These are phyloP conservation scores for Xylaria multiplex DNA, from an alignment of 2,329 filamentous ascomycete genomes.

Conservation along the genomic window DNA sequence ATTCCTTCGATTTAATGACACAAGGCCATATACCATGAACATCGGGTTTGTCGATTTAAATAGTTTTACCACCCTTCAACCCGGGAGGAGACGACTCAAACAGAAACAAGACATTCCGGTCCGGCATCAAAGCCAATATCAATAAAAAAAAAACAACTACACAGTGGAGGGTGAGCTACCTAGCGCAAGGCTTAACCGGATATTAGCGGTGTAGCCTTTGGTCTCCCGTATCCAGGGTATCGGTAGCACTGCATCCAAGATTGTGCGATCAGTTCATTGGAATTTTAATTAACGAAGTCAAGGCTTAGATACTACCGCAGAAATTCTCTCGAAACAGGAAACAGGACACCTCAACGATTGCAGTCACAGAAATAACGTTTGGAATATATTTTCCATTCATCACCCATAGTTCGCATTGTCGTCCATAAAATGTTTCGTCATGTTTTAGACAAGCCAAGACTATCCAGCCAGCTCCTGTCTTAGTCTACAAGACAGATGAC, in stretches of 20 bases:
- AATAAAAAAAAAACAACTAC: background rate
- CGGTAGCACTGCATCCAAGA: slow-evolving; percentile 12
- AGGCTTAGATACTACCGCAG: background rate
- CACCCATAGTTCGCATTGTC: background rate
- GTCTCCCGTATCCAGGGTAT: background rate
- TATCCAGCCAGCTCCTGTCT: slow-evolving; percentile 4
- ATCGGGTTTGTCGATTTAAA: background rate
- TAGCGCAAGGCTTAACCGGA: slow-evolving; percentile 9
- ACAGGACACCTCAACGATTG: background rate
- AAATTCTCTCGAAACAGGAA: background rate
- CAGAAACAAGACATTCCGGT: slow-evolving; percentile 23
- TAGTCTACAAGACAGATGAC: slow-evolving; percentile 3
- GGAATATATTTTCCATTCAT: background rate
- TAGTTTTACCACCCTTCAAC: background rate
- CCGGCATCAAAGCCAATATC: slow-evolving; percentile 6
- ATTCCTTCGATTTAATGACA: background rate
- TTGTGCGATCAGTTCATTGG: slow-evolving; percentile 4
- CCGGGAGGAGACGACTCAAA: background rate
- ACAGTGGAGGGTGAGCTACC: background rate
- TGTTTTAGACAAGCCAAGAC: slow-evolving; percentile 15
- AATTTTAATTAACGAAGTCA: background rate
- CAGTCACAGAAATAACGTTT: background rate
- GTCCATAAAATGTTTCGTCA: background rate
- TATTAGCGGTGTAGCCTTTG: slow-evolving; percentile 1
- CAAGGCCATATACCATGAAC: background rate